Evolutionary conservation across 768 basidiomycete species (phyloP).

Genomic region (Serendipita sp.): DNA sequence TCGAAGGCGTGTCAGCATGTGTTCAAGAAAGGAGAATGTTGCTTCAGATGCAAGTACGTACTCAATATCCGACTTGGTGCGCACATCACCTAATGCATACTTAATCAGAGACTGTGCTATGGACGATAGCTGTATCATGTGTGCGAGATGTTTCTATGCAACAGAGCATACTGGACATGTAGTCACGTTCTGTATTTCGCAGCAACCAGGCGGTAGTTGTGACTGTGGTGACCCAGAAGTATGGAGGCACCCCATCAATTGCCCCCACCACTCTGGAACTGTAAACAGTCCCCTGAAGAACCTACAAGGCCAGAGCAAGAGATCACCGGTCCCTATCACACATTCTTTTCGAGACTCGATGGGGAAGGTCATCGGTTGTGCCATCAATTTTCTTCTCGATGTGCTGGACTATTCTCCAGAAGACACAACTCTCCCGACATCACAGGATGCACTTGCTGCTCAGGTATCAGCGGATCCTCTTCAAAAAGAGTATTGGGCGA

Average conservation of each 20-base stretch:
- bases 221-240: constrained; percentile 89
- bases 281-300: constrained; percentile 19
- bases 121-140: constrained; percentile 82
- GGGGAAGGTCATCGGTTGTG: constrained; percentile 53
- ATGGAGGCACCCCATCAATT: constrained; percentile 54
- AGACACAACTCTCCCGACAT: constrained; percentile 49
- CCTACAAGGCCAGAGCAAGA: constrained; percentile 13
- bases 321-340: constrained; percentile 38
- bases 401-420: constrained; percentile 72
- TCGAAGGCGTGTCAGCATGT: constrained; percentile 71
- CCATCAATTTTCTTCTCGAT: constrained; percentile 69
- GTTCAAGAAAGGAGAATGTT: constrained; percentile 81
- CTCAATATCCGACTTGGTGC: neutral
- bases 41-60: constrained; percentile 85
- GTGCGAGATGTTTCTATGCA: constrained; percentile 76
- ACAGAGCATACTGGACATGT: constrained; percentile 81
- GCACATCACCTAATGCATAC: neutral
- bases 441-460: constrained; percentile 53
- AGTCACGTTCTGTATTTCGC: constrained; percentile 83
- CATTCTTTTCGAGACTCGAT: constrained; percentile 55
- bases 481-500: constrained; percentile 62
- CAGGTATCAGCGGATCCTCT: constrained; percentile 67
- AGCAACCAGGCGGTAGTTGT: constrained; percentile 85
- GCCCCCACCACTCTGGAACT: constrained; percentile 48
- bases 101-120: constrained; percentile 67